Evolutionary conservation across 768 basidiomycete genomes (phyloP).

Genomic region (Trametes sanguinea): DNA sequence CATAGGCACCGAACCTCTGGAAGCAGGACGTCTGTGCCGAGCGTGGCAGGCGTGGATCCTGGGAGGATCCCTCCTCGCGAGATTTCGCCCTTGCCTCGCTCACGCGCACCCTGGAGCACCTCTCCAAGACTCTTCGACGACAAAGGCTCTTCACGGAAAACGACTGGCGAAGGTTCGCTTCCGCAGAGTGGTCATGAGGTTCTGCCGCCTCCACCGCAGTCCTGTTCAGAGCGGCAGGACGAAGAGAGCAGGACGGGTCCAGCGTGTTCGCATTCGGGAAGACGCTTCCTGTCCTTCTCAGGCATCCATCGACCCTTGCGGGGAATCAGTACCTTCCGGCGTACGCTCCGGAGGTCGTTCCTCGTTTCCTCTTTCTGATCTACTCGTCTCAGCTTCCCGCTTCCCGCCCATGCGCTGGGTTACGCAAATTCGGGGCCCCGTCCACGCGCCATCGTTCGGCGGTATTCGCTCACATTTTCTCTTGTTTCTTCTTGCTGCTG

Average conservation of each 20-base stretch:
- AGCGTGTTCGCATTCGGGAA: not conserved
- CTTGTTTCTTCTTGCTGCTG: not conserved
- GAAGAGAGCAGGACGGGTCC: not conserved
- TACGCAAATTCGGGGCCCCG: not conserved
- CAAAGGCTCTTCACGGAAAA: not conserved
- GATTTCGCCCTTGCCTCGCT: not conserved
- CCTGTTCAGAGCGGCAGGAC: not conserved
- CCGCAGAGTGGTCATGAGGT: not conserved
- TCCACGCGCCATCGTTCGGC: not conserved
- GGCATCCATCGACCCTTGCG: not conserved
- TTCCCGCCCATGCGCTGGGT: not conserved
- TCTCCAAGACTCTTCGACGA: not conserved
- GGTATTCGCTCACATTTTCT: not conserved
- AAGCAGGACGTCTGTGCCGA: not conserved
- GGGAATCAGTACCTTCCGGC: not conserved
- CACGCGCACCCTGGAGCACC: not conserved
- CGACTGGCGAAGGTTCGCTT: not conserved
- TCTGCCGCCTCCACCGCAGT: not conserved
- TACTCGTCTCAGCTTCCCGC: not conserved
- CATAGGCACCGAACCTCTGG: conserved; percentile 10
- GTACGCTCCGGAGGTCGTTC: not conserved
- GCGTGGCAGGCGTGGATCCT: conserved; percentile 12
- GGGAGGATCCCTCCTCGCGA: not conserved
- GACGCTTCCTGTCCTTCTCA: not conserved
- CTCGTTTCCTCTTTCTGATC: not conserved